phyloP scores from a whole-genome alignment of 192 early-diverging fungal species.

The Coemansia sp. region DNA sequence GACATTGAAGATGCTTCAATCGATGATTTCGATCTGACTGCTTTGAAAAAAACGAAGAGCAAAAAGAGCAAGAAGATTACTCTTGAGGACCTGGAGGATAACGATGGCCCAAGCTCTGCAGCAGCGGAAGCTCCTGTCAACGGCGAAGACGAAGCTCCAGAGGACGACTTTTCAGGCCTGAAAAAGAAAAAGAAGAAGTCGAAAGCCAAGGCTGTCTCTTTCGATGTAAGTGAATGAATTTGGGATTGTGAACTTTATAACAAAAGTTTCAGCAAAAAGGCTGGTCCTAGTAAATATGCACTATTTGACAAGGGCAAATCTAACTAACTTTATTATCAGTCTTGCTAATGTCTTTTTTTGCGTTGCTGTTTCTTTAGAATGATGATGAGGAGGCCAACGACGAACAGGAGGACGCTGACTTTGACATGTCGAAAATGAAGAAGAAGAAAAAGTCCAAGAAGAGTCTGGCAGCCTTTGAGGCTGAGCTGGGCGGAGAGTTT shows the following conservation, averaged over 20 bases:
- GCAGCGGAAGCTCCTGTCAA: constrained; percentile 17
- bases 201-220: constrained; percentile 52
- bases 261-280: background rate
- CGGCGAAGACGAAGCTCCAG: constrained; percentile 34
- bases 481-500: constrained; percentile 66
- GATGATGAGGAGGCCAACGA: constrained; percentile 41
- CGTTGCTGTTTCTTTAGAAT: constrained; percentile 25
- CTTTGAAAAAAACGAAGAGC: constrained; percentile 52
- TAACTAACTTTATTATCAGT: no score
- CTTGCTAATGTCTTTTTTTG: background rate
- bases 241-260: background rate
- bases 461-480: constrained; percentile 87
- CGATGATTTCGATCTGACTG: constrained; percentile 23
- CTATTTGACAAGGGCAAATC: no score
- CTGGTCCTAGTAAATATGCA: no score
- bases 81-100: constrained; percentile 44
- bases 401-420: constrained; percentile 35
- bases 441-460: constrained; percentile 73
- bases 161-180: constrained; percentile 46
- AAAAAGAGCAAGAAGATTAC: constrained; percentile 54
- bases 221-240: constrained; percentile 36
- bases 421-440: constrained; percentile 46
- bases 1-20: constrained; percentile 16
- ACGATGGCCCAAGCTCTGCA: constrained; percentile 23
- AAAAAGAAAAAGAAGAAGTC: constrained; percentile 66